phyloP scores from a whole-genome alignment of 164 flowering plant genomes.

The Kalanchoe fedtschenkoi region DNA sequence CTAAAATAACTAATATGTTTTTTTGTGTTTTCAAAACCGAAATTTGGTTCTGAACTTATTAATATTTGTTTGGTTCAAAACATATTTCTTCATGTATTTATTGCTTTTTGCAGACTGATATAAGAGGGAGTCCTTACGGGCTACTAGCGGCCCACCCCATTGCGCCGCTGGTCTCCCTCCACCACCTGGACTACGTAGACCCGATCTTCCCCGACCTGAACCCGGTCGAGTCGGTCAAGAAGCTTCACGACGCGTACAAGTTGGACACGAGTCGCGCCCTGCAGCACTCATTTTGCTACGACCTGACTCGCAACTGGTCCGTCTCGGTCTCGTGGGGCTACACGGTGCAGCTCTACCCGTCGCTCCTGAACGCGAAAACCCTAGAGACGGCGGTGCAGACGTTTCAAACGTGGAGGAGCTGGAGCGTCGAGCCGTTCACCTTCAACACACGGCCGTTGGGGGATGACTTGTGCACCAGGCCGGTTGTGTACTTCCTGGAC shows the following conservation, averaged over 20 bases:
- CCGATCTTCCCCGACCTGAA: conserved; percentile 40
- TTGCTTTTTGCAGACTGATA: conserved; percentile 27
- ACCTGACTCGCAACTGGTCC: conserved; percentile 38
- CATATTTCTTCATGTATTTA: background rate
- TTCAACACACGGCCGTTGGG: conserved; percentile 50
- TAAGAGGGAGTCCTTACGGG: conserved; percentile 43
- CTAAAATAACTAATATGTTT: background rate
- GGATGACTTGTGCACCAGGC: conserved; percentile 30
- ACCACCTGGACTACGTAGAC: conserved; percentile 69
- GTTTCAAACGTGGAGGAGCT: conserved; percentile 55
- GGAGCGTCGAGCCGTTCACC: conserved; percentile 37
- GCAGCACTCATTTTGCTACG: conserved; percentile 71
- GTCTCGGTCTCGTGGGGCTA: conserved; percentile 83
- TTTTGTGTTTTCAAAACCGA: background rate
- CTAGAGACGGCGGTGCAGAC: conserved; percentile 49
- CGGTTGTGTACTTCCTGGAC: conserved; percentile 29
- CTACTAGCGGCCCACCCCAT: conserved; percentile 76
- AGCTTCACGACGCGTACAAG: conserved; percentile 28
- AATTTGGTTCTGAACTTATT: no score
- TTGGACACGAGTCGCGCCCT: conserved; percentile 49
- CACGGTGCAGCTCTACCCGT: conserved; percentile 51
- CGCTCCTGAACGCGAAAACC: conserved; percentile 28
- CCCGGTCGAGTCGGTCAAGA: conserved; percentile 29
- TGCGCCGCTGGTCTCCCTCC: conserved; percentile 71
- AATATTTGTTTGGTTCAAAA: background rate